Conservation (phyloP, 441 rosid species). For the Populus tomentosa region DNA sequence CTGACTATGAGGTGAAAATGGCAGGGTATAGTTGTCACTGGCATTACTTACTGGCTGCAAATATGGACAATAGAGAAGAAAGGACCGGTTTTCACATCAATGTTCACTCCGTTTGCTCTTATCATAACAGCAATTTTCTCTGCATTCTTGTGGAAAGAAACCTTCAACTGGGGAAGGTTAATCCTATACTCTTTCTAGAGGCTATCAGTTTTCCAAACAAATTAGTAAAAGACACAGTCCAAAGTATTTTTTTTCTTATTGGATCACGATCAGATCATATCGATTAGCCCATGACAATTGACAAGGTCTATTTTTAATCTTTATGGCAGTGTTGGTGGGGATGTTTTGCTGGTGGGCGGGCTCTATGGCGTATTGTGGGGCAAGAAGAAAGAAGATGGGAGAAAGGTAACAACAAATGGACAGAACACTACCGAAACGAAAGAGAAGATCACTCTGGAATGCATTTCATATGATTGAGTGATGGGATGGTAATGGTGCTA, state of each 20-base stretch:
- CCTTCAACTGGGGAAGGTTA: slow-evolving; percentile 69
- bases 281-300: not conserved
- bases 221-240: not conserved
- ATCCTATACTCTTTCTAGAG: not conserved
- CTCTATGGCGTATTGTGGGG: slow-evolving; percentile 82
- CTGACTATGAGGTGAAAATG: slow-evolving; percentile 3
- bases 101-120: slow-evolving; percentile 79
- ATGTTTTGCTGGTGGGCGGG: slow-evolving; percentile 58
- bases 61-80: slow-evolving; percentile 53
- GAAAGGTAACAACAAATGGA: slow-evolving; percentile 4
- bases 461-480: slow-evolving; percentile 30
- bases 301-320: not conserved
- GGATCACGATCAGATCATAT: not conserved
- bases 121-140: slow-evolving; percentile 64
- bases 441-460: slow-evolving; percentile 31
- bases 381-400: slow-evolving; percentile 50
- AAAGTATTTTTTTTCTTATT: not conserved
- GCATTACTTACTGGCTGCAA: slow-evolving; percentile 56
- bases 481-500: slow-evolving; percentile 3
- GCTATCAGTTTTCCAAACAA: not conserved
- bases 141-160: slow-evolving; percentile 56
- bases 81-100: slow-evolving; percentile 74
- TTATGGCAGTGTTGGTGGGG: slow-evolving; percentile 62
- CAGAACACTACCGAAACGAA: slow-evolving; percentile 16
- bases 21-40: slow-evolving; percentile 54